Evolutionary conservation across 176 grass and related monocot genomes (phyloP).

Genomic region (Miscanthus lutarioriparius): DNA sequence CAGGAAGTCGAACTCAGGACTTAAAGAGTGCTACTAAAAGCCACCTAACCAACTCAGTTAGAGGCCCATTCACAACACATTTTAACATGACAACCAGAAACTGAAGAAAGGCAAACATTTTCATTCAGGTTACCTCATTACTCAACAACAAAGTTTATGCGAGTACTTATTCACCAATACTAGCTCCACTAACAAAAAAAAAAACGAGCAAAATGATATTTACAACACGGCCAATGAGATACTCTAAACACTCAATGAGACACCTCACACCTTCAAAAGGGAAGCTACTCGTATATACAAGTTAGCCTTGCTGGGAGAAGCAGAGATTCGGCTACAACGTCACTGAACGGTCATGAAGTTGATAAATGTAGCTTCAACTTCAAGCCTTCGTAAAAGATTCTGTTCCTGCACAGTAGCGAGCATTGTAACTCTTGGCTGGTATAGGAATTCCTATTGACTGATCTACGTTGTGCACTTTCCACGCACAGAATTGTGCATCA

Average conservation of each 20-base stretch:
- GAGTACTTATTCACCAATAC: slow-evolving; percentile 20
- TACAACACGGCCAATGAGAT: slow-evolving; percentile 8
- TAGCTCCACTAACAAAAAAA: slow-evolving; percentile 30
- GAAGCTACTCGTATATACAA: slow-evolving; percentile 36
- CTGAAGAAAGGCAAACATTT: background rate
- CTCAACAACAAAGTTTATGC: slow-evolving; percentile 29
- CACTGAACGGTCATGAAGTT: slow-evolving; percentile 32
- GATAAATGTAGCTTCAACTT: slow-evolving; percentile 46
- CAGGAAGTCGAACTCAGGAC: too few relatives aligned
- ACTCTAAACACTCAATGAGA: slow-evolving; percentile 16
- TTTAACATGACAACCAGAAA: background rate
- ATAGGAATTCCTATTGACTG: slow-evolving; percentile 42
- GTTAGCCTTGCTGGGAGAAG: slow-evolving; percentile 32
- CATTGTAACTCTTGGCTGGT: slow-evolving; percentile 29
- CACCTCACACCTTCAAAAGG: background rate
- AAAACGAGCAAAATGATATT: slow-evolving; percentile 29
- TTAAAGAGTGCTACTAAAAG: too few relatives aligned
- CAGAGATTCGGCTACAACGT: slow-evolving; percentile 27
- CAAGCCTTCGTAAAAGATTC: slow-evolving; percentile 38
- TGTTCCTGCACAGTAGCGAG: background rate
- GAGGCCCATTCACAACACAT: too few relatives aligned
- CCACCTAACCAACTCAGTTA: too few relatives aligned
- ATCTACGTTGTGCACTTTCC: slow-evolving; percentile 39
- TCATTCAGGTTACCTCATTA: slow-evolving; percentile 21
- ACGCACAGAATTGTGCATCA: slow-evolving; percentile 46